Base-by-base conservation (phyloP, 495 filamentous ascomycete species). In the Xylaria bambusicola region DNA sequence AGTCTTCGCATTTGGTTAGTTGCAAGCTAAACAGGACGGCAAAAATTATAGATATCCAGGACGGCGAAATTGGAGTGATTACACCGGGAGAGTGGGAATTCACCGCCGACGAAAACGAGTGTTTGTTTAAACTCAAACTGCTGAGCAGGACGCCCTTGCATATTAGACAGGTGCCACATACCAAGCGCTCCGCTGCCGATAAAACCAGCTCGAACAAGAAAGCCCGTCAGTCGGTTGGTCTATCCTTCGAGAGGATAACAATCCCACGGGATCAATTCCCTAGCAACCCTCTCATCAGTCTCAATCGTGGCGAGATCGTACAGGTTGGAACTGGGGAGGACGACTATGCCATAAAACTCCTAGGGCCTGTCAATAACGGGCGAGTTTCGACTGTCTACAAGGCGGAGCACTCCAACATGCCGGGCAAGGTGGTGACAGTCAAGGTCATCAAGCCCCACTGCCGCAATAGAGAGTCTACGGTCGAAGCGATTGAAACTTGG, bases 371-470 rank as follows among this genome's bases (percentile, higher is more conserved):
- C 24, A 27, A 35, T 20, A 36, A 54, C 38, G 15, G 31, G 7
- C 6, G 18, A 2, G 2, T 13, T 2, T 41, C 51, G 5, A 15
- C 33, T 17, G 38, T 54, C 38, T 29, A 36, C 10, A 23, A 20
- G 29, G 36, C 38, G 21, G 15, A 44, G 15, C 35, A 41, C 36
- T 42, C 36, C 6, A 2, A 20, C 1, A n/a, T 26, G 0, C 35
- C 36, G 6, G 51, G 51, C 20, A 53, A 20, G 21, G 8, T 18
- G 4, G 36, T 54, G 29, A 36, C 24, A 2, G 21, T 54, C 6
- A 54, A 54, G 24, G 23, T 54, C n/a, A n/a, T 42, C 23, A 54
- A 54, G 51, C 26, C 36, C 24, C 15, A 15, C 20, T 29, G 23
- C 8, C 2, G 9, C n/a, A 15, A 35, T 21, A 23, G 36, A 54